Evolutionary conservation across 1,284 basidiomycete genomes (phyloP).

Genomic region (Vanrija sp.): DNA sequence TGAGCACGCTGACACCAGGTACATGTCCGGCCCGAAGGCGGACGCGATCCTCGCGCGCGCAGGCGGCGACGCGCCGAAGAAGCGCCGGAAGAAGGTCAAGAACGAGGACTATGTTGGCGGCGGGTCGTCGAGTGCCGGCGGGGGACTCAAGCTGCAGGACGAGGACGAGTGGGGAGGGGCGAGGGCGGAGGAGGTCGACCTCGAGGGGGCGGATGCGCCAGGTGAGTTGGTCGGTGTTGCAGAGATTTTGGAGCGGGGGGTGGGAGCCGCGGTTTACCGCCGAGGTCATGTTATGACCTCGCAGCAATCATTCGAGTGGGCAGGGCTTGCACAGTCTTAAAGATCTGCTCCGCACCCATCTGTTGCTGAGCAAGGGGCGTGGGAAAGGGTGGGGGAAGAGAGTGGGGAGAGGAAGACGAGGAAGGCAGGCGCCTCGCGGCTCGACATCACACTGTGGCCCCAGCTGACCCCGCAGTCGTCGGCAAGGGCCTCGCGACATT

Average conservation of each 20-base stretch:
- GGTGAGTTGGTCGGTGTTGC: constrained; percentile 31
- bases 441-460: neutral
- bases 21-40: constrained; percentile 96
- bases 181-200: constrained; percentile 28
- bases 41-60: constrained; percentile 82
- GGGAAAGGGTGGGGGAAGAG: too few species aligned
- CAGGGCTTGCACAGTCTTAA: too few species aligned
- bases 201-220: constrained; percentile 48
- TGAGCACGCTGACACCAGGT: constrained; percentile 47
- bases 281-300: too few species aligned
- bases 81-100: constrained; percentile 69
- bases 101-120: constrained; percentile 51
- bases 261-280: too few species aligned
- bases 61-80: constrained; percentile 50
- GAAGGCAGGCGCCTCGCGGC: too few species aligned
- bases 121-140: constrained; percentile 11
- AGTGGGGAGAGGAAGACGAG: too few species aligned
- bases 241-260: too few species aligned
- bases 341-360: too few species aligned
- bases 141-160: constrained; percentile 43
- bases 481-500: constrained; percentile 41
- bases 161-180: constrained; percentile 55
- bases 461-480: constrained; percentile 25
- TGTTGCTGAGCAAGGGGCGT: too few species aligned
- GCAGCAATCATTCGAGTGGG: too few species aligned